Evolutionary conservation across 2,329 filamentous ascomycete species (phyloP), one percentile per base, ranked within the genome.

Genomic region (Parascedosporium putredinis): DNA sequence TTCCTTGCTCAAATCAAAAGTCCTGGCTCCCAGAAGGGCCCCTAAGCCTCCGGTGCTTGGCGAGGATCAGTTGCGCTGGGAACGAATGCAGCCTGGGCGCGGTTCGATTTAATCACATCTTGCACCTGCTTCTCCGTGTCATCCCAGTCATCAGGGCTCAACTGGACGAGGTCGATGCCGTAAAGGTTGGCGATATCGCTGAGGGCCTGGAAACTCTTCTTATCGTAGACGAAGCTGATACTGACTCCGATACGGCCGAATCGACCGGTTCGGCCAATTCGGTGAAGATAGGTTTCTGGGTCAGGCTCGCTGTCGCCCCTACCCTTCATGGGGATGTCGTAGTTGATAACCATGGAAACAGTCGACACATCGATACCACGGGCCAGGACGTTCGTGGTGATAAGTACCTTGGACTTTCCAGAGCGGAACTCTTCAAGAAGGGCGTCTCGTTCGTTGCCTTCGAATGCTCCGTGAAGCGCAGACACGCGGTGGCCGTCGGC

Each of bases 271-370:
- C 93, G 88, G 54, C 93, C 93, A 59, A 98, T 98, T 63, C 93
- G 86, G 75, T 98, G 93, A 45, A 98, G 84, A 63, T 98, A 98
- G 1, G 93, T 98, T 71, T 97, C 90, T 44, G 83, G 83, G 62
- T 98, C 93, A 12, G 91, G 86, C 67, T 93, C 87, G 24, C 76
- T 75, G 58, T 97, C 90, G 16, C 85, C 81, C 27, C 76, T 69
- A 36, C 85, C 83, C 61, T 84, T 84, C 73, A 84, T 86, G 22
- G 84, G 84, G 51, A 88, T 85, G 58, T 88, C 85, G 68, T 98
- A 98, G 73, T 98, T 98, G 74, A 98, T 89, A 49, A 98, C 93
- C 84, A 98, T 93, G 8, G 89, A 95, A 12, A 98, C 93, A 24
- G 70, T 94, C 67, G 63, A 97, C 72, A 82, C 79, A 62, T 98